A percentile compares a stretch with the other conserved stretches of the same genome.
phyloP scores from a whole-genome alignment of 2,329 filamentous ascomycete genomes.

The Aureobasidium sp. region DNA sequence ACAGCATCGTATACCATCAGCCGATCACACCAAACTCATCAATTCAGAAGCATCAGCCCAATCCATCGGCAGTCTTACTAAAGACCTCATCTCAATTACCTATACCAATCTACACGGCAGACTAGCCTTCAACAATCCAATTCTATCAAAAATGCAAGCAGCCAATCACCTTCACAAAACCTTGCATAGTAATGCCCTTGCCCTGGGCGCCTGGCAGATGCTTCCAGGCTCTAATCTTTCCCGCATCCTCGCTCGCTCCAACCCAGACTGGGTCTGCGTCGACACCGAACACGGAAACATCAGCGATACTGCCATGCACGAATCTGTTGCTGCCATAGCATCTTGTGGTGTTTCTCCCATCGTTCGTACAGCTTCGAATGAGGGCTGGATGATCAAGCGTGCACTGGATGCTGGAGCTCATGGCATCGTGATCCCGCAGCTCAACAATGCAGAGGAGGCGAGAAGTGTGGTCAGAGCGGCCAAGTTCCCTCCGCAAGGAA shows the following conservation, averaged over 20 bases:
- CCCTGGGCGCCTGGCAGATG: slow-evolving; percentile 66
- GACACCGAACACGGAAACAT: slow-evolving; percentile 65
- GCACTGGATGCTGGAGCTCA: slow-evolving; percentile 68
- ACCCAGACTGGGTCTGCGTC: slow-evolving; percentile 61
- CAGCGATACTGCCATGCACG: slow-evolving; percentile 60
- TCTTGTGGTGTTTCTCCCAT: slow-evolving; percentile 48
- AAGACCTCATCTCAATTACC: not conserved
- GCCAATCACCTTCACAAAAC: slow-evolving; percentile 60
- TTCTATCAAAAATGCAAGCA: slow-evolving; percentile 51
- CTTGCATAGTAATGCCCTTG: slow-evolving; percentile 53
- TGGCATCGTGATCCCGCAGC: slow-evolving; percentile 61
- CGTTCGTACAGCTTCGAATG: slow-evolving; percentile 59
- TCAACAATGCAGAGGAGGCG: slow-evolving; percentile 60
- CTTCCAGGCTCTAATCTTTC: slow-evolving; percentile 61
- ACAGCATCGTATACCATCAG: not conserved
- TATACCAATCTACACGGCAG: not conserved
- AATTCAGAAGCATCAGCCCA: not conserved
- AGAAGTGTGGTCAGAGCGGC: slow-evolving; percentile 55
- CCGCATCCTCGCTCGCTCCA: slow-evolving; percentile 57
- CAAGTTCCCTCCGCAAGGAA: slow-evolving; percentile 63
- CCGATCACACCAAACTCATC: not conserved
- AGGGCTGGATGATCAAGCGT: slow-evolving; percentile 69
- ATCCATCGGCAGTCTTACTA: not conserved
- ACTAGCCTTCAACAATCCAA: not conserved
- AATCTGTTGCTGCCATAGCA: slow-evolving; percentile 57